Evolutionary conservation across 306 rosid species (phyloP).

Genomic region (Cyamopsis tetragonoloba): DNA sequence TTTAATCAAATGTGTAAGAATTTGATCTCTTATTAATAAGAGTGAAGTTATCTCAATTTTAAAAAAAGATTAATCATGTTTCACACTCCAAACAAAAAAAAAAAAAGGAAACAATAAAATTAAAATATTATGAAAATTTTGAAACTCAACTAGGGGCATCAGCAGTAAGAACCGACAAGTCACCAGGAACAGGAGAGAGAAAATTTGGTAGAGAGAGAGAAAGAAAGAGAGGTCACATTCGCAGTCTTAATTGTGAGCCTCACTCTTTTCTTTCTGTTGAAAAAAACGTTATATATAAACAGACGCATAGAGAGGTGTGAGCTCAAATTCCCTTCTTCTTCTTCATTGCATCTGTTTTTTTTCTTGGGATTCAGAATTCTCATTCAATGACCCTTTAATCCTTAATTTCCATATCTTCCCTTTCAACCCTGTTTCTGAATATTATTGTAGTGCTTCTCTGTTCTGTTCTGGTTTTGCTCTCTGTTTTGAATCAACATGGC

Average conservation of each 20-base stretch:
- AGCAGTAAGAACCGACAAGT: slow-evolving; percentile 24
- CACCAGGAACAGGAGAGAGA: slow-evolving; percentile 13
- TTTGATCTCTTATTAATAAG: too few relatives aligned
- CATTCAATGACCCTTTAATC: slow-evolving; percentile 35
- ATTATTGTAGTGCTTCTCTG: background rate
- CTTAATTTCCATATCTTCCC: background rate
- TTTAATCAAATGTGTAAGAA: too few relatives aligned
- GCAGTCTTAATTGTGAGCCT: background rate
- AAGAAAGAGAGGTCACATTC: background rate
- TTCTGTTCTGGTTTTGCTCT: background rate
- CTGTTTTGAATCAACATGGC: slow-evolving; percentile 30
- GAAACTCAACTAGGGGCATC: slow-evolving; percentile 5
- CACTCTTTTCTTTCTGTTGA: background rate
- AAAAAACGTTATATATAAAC: slow-evolving; percentile 30
- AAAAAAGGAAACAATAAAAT: too few relatives aligned
- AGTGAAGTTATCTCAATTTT: too few relatives aligned
- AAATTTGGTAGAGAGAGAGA: background rate
- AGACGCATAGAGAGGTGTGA: background rate
- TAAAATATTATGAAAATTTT: background rate
- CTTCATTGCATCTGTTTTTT: background rate
- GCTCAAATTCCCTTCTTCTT: background rate
- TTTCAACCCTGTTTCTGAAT: background rate
- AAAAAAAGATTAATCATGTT: too few relatives aligned
- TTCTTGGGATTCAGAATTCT: slow-evolving; percentile 43
- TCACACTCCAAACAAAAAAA: too few relatives aligned